These are phyloP conservation scores for Geotrichum ghanense DNA, from an alignment of 805 yeast genomes.

Conservation along the genomic window DNA sequence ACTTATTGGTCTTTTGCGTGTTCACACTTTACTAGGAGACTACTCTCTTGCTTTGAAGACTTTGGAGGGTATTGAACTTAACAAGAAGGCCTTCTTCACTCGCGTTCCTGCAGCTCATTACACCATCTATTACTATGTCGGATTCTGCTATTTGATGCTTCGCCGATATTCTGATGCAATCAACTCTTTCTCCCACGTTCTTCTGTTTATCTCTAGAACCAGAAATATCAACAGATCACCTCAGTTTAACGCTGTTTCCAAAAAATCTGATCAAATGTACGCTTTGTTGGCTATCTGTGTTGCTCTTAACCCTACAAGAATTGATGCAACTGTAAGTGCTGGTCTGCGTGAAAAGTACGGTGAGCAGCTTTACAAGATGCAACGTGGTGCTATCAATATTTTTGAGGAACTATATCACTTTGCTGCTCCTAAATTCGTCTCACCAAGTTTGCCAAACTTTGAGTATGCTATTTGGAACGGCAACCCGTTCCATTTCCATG, in stretches of 20 bases:
- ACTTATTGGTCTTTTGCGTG: conserved; percentile 37
- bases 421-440: conserved; percentile 39
- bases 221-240: conserved; percentile 32
- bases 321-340: conserved; percentile 34
- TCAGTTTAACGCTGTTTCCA: conserved; percentile 36
- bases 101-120: conserved; percentile 39
- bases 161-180: conserved; percentile 40
- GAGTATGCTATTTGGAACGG: conserved; percentile 19
- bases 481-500: conserved; percentile 35
- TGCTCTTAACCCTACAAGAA: conserved; percentile 35
- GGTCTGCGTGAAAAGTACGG: conserved; percentile 37
- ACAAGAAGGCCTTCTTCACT: conserved; percentile 36
- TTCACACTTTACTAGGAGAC: conserved; percentile 39
- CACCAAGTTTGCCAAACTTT: conserved; percentile 28
- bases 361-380: conserved; percentile 33
- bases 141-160: conserved; percentile 40
- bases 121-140: conserved; percentile 41
- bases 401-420: conserved; percentile 37
- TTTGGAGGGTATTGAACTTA: conserved; percentile 35
- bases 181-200: conserved; percentile 36
- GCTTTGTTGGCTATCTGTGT: conserved; percentile 36
- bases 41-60: conserved; percentile 38
- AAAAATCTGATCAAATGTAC: conserved; percentile 40
- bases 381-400: conserved; percentile 30
- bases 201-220: conserved; percentile 36